phyloP scores from a whole-genome alignment of 257 asterid genomes.

The Penstemon eatonii region DNA sequence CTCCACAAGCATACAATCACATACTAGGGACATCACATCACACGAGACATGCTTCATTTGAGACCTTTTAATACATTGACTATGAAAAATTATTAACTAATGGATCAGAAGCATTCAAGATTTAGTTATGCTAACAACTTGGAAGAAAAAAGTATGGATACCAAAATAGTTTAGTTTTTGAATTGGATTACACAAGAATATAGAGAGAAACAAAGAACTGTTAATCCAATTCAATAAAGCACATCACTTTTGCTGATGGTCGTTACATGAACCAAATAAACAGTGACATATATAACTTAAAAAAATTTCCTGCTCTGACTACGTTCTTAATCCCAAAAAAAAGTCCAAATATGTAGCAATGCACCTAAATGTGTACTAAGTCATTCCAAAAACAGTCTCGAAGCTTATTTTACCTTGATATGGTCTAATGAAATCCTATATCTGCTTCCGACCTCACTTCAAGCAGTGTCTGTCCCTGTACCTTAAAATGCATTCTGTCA shows the following conservation, averaged over 20 bases:
- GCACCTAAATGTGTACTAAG: too few relatives aligned
- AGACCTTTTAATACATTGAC: background rate
- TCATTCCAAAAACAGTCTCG: background rate
- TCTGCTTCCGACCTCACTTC: background rate
- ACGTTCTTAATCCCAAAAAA: too few relatives aligned
- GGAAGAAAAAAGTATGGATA: background rate
- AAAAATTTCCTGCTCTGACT: too few relatives aligned
- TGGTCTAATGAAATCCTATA: background rate
- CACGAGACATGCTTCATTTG: background rate
- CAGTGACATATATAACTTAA: too few relatives aligned
- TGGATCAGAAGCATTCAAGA: background rate
- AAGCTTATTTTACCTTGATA: background rate
- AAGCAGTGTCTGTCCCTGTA: constrained; percentile 3
- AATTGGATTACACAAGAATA: background rate
- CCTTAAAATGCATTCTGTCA: background rate
- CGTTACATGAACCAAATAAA: too few relatives aligned
- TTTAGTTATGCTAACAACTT: background rate
- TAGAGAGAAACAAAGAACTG: background rate
- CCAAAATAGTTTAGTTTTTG: background rate
- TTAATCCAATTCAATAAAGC: background rate
- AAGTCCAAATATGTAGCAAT: too few relatives aligned
- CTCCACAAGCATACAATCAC: background rate
- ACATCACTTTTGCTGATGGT: background rate
- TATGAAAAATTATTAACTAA: background rate
- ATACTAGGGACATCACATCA: background rate